Evolutionary conservation across 352 stramenopile species (phyloP).

Genomic region (Phytophthora litchii): DNA sequence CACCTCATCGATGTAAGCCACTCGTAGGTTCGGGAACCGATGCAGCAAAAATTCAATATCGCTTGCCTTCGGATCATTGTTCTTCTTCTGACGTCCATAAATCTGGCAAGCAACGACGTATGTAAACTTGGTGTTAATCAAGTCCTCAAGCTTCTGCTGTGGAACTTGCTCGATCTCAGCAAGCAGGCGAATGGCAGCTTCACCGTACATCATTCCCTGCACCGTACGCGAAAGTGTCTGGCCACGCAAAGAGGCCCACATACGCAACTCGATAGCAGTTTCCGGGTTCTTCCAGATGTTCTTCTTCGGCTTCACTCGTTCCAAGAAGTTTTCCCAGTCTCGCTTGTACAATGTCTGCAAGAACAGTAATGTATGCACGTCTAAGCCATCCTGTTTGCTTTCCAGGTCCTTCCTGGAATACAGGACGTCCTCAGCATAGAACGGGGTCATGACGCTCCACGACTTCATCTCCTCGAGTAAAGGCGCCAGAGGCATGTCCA

Average conservation of each 20-base stretch:
- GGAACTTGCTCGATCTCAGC: constrained; percentile 94
- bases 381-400: constrained; percentile 94
- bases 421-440: constrained; percentile 98
- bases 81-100: constrained; percentile 98
- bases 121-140: constrained; percentile 99
- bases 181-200: constrained; percentile 97
- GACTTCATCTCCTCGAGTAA: constrained; percentile 98
- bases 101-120: constrained; percentile 99
- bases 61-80: constrained; percentile 98
- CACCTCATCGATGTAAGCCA: constrained; percentile 99
- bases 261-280: constrained; percentile 89
- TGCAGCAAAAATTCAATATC: constrained; percentile 99
- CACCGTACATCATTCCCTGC: constrained; percentile 99
- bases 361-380: constrained; percentile 87
- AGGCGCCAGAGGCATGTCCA: constrained; percentile 98
- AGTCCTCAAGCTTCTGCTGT: constrained; percentile 92
- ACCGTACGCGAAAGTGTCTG: constrained; percentile 98
- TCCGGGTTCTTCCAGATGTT: constrained; percentile 91
- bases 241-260: constrained; percentile 98
- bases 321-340: constrained; percentile 98
- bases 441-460: constrained; percentile 98
- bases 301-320: constrained; percentile 95
- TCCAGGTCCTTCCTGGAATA: constrained; percentile 97
- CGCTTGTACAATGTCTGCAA: constrained; percentile 98
- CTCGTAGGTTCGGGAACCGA: constrained; percentile 96